phyloP scores from a whole-genome alignment of 257 asterid species.

The Haberlea rhodopensis region DNA sequence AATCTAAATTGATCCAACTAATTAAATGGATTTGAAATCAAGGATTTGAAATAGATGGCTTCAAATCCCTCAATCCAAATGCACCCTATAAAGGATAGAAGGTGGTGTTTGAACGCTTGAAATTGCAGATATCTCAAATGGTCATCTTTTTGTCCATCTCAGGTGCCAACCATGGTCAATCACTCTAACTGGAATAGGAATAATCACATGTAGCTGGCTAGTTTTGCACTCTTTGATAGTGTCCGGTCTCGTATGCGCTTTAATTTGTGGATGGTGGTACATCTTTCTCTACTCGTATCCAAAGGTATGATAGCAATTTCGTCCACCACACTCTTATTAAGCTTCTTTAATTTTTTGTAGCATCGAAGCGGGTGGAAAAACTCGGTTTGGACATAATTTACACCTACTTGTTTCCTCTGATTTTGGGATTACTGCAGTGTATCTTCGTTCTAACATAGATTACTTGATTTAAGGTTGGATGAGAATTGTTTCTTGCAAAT shows the following conservation, averaged over 20 bases:
- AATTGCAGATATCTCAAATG: background rate
- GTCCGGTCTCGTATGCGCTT: conserved; percentile 42
- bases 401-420: background rate
- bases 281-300: conserved; percentile 84
- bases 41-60: no score
- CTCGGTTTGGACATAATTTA: background rate
- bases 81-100: no score
- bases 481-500: background rate
- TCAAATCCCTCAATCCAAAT: no score
- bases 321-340: background rate
- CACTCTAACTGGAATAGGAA: conserved; percentile 54
- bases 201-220: conserved; percentile 69
- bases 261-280: conserved; percentile 83
- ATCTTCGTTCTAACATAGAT: background rate
- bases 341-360: background rate
- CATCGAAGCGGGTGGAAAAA: background rate
- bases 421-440: background rate
- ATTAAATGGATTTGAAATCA: no score
- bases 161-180: conserved; percentile 99
- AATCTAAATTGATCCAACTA: no score
- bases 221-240: conserved; percentile 47
- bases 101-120: no score
- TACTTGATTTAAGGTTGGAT: background rate
- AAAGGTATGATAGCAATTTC: conserved; percentile 48
- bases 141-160: conserved; percentile 15